Conservation (phyloP, 768 basidiomycete genomes). For the Xerocomus brunneocitrinus region DNA sequence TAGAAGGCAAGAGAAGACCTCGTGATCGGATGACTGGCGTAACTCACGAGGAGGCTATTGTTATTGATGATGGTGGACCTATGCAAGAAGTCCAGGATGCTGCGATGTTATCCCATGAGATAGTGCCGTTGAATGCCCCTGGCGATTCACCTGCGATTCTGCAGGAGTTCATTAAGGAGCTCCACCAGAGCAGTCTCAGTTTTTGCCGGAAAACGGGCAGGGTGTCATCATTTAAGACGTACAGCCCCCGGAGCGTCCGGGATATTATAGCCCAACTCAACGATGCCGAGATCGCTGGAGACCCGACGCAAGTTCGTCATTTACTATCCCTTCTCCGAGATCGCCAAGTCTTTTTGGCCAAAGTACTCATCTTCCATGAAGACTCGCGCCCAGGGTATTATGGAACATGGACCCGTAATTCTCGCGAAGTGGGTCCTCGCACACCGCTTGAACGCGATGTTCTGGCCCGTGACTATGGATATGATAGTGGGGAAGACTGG, state of each 20-base stretch:
- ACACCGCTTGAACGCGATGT: constrained; percentile 78
- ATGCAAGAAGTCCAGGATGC: constrained; percentile 6
- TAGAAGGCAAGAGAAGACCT: constrained; percentile 30
- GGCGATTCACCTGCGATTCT: constrained; percentile 8
- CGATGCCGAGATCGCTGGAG: constrained; percentile 74
- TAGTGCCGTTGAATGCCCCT: not conserved
- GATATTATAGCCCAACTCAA: constrained; percentile 58
- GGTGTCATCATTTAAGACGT: constrained; percentile 25
- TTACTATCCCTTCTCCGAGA: constrained; percentile 59
- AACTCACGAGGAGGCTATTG: constrained; percentile 46
- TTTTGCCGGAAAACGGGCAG: constrained; percentile 15
- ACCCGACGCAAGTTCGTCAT: constrained; percentile 62
- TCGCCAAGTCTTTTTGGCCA: constrained; percentile 61
- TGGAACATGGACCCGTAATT: constrained; percentile 90
- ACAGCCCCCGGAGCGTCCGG: constrained; percentile 37
- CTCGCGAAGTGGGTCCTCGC: constrained; percentile 74
- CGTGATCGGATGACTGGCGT: constrained; percentile 17
- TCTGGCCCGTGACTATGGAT: constrained; percentile 77
- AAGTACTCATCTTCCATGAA: constrained; percentile 77
- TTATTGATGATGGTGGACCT: constrained; percentile 46
- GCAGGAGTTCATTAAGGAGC: constrained; percentile 17
- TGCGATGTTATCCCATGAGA: constrained; percentile 3
- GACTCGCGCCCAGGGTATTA: constrained; percentile 90
- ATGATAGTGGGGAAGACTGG: constrained; percentile 97
- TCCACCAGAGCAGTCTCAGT: constrained; percentile 29